These are phyloP conservation scores for Hypoxylon crocopeplum DNA, from an alignment of 495 filamentous ascomycete species.

Conservation along the genomic window DNA sequence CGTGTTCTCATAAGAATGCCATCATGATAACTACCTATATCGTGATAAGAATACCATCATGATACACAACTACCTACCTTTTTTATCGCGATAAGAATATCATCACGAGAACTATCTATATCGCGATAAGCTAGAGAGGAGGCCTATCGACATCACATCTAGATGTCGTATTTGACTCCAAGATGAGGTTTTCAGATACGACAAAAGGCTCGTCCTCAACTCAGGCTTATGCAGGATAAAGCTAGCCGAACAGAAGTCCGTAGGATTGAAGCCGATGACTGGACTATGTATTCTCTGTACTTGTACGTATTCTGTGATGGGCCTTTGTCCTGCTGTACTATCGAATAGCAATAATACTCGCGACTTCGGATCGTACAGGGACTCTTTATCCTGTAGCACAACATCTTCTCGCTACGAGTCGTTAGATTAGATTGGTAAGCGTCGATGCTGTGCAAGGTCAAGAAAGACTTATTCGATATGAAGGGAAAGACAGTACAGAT, in stretches of 20 bases:
- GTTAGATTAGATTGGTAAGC: neutral
- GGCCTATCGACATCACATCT: conserved; percentile 13
- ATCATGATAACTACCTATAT: neutral
- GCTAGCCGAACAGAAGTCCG: too few species aligned
- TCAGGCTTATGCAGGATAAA: too few species aligned
- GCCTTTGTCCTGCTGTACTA: neutral
- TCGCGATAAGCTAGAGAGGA: conserved; percentile 1
- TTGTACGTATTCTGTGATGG: neutral
- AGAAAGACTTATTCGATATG: neutral
- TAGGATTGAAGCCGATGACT: too few species aligned
- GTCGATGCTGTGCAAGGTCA: neutral
- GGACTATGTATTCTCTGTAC: too few species aligned
- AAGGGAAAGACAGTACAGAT: too few species aligned
- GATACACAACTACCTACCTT: too few species aligned
- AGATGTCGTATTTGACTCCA: neutral
- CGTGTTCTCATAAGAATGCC: conserved; percentile 1
- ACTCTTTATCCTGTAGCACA: neutral
- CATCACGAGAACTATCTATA: neutral
- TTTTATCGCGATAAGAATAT: too few species aligned
- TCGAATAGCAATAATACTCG: conserved; percentile 2
- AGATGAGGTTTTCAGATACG: neutral
- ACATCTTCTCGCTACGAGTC: neutral
- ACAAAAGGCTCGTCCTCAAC: neutral
- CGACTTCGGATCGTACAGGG: neutral
- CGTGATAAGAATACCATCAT: neutral